Conservation (phyloP, 306 rosid genomes). For the Cucurbita argyrosperma region DNA sequence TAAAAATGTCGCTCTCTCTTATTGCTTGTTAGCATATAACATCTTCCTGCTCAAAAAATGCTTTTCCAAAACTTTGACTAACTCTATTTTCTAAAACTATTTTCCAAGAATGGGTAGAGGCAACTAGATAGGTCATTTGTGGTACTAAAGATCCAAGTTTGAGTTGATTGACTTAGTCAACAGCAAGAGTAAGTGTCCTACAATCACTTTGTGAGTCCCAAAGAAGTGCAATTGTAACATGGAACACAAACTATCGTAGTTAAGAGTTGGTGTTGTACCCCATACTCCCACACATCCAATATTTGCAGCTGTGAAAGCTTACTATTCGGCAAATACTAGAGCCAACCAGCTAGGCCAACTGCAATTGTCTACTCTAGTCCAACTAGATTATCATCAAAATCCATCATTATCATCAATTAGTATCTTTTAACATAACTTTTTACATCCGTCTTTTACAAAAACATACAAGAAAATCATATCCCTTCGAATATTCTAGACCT, state of each 20-base stretch:
- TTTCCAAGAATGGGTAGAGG: no score
- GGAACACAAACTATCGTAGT: constrained; percentile 56
- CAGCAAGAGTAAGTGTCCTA: no score
- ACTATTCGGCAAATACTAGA: constrained; percentile 39
- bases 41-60: no score
- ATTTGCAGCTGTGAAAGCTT: constrained; percentile 70
- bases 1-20: no score
- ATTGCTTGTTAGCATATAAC: no score
- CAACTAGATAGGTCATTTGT: no score
- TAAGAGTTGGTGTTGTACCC: constrained; percentile 68
- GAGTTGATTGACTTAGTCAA: no score
- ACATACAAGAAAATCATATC: neutral
- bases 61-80: no score
- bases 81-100: no score
- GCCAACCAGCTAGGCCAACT: constrained; percentile 79
- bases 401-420: neutral
- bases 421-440: neutral
- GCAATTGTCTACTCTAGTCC: constrained; percentile 11
- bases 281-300: constrained; percentile 17
- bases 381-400: neutral
- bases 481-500: neutral
- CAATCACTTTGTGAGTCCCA: no score
- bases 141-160: no score
- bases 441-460: neutral
- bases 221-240: no score